phyloP scores from a whole-genome alignment of 1,139 yeast species.

The Geotrichum histeridarum region DNA sequence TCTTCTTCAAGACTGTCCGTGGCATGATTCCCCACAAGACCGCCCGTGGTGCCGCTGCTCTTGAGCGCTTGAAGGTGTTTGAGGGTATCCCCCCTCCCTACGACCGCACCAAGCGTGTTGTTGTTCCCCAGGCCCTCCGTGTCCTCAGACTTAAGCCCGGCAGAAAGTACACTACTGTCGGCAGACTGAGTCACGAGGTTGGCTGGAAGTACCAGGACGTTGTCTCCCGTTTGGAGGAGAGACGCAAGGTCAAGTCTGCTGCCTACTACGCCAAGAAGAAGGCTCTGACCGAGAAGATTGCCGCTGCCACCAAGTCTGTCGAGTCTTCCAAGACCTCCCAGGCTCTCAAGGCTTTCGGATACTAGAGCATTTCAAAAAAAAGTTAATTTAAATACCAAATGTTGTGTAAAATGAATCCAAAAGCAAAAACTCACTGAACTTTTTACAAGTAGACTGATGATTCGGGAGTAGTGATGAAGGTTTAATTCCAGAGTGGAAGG shows the following conservation, averaged over 20 bases:
- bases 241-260: conserved; percentile 98
- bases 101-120: conserved; percentile 99
- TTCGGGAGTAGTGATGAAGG: background rate
- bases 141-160: conserved; percentile 99
- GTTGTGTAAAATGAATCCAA: background rate
- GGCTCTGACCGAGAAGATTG: conserved; percentile 89
- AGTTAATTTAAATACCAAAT: background rate
- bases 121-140: conserved; percentile 99
- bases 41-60: conserved; percentile 99
- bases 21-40: conserved; percentile 99
- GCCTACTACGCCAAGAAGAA: conserved; percentile 98
- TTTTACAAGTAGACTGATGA: background rate
- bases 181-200: conserved; percentile 91
- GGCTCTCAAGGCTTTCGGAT: conserved; percentile 20
- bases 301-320: conserved; percentile 50
- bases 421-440: background rate
- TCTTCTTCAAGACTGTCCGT: conserved; percentile 98
- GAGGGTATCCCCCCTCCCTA: conserved; percentile 99
- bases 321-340: conserved; percentile 19
- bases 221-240: conserved; percentile 96
- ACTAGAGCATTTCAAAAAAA: conserved; percentile 12
- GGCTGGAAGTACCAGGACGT: conserved; percentile 99
- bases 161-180: conserved; percentile 98
- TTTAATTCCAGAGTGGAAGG: too few species aligned
- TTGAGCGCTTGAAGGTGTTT: conserved; percentile 98